Evolutionary conservation across 1,284 basidiomycete species (phyloP).

Genomic region (Pseudozyma pruni): DNA sequence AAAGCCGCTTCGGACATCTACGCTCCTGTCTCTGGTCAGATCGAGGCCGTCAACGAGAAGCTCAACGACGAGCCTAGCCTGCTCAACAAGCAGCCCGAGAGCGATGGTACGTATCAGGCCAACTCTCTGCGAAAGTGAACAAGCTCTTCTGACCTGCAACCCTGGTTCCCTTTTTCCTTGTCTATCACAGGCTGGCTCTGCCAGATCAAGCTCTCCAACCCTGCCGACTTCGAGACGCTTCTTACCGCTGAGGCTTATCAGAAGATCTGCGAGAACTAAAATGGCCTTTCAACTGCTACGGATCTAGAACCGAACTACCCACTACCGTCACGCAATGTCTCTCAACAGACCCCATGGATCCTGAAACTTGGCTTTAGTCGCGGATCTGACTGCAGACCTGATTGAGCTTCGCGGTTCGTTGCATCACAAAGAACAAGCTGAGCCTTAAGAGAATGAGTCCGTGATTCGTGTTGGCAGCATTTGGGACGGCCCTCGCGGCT

Average conservation of each 20-base stretch:
- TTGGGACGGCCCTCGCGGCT: conserved; percentile 19
- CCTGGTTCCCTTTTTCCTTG: not conserved
- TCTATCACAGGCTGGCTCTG: conserved; percentile 84
- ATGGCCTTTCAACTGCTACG: not conserved
- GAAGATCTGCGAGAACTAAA: conserved; percentile 56
- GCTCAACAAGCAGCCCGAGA: conserved; percentile 88
- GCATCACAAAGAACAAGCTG: too few relatives aligned
- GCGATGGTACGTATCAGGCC: conserved; percentile 75
- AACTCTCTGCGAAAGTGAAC: not conserved
- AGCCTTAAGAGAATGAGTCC: too few relatives aligned
- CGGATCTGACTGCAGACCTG: too few relatives aligned
- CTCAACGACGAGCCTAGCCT: conserved; percentile 80
- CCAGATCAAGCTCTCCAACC: conserved; percentile 85
- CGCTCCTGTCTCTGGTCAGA: conserved; percentile 87
- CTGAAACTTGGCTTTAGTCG: not conserved
- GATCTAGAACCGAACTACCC: not conserved
- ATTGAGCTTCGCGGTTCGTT: too few relatives aligned
- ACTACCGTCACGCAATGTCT: conserved; percentile 11
- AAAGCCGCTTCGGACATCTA: conserved; percentile 98
- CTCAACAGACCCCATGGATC: conserved; percentile 20
- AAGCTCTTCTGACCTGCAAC: conserved; percentile 2
- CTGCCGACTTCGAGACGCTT: conserved; percentile 79
- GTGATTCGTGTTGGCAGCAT: too few relatives aligned
- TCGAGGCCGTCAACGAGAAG: conserved; percentile 81
- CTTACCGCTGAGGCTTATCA: conserved; percentile 83